These are phyloP conservation scores for Neospermospora avenae DNA, from an alignment of 2,329 filamentous ascomycete species.

Conservation along the genomic window DNA sequence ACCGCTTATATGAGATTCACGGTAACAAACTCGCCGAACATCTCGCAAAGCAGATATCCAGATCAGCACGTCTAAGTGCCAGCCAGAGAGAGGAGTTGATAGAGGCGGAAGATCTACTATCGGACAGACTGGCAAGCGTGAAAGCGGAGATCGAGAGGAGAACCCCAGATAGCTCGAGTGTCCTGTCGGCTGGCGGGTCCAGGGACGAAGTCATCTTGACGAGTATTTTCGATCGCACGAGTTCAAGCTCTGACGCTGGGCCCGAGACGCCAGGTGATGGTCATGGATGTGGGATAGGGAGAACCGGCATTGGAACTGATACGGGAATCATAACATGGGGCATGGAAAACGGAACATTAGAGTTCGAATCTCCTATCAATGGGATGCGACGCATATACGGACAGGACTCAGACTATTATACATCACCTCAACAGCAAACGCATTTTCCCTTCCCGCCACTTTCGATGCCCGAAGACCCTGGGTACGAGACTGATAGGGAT, in stretches of 20 bases:
- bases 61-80: constrained; percentile 23
- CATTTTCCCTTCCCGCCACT: constrained; percentile 15
- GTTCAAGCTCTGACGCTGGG: constrained; percentile 46
- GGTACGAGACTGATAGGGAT: constrained; percentile 33
- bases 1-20: constrained; percentile 50
- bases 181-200: constrained; percentile 39
- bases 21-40: constrained; percentile 46
- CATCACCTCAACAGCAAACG: constrained; percentile 1
- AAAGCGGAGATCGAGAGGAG: constrained; percentile 43
- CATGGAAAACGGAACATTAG: constrained; percentile 21
- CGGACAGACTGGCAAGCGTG: constrained; percentile 39
- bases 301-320: constrained; percentile 30
- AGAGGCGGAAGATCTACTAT: constrained; percentile 36
- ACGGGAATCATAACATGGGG: constrained; percentile 26
- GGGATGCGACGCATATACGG: too few relatives aligned
- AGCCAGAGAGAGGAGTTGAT: constrained; percentile 25
- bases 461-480: constrained; percentile 23
- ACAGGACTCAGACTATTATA: background rate
- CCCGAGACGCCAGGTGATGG: constrained; percentile 40
- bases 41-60: constrained; percentile 39
- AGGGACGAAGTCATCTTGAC: constrained; percentile 35
- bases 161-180: constrained; percentile 40
- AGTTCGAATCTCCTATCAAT: constrained; percentile 30
- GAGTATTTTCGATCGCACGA: constrained; percentile 51
- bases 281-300: constrained; percentile 16